phyloP scores from a whole-genome alignment of 768 basidiomycete species.

The Panaeolus cyanescens region DNA sequence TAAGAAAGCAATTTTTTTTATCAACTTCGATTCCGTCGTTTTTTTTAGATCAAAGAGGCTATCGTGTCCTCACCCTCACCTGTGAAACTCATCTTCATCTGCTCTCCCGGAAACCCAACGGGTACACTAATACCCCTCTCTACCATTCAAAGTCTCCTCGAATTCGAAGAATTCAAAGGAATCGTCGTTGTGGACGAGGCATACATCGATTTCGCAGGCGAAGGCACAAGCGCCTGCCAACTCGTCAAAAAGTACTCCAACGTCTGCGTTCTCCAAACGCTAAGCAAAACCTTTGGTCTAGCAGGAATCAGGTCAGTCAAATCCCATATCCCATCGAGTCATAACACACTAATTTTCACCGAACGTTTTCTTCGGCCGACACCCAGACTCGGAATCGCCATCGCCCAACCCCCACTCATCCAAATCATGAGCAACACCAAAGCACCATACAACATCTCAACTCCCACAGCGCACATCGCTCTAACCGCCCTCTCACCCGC shows the following conservation, averaged over 20 bases:
- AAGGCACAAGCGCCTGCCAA: slow-evolving; percentile 57
- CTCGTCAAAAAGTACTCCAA: slow-evolving; percentile 85
- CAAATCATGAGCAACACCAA: slow-evolving; percentile 94
- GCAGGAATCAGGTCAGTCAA: slow-evolving; percentile 89
- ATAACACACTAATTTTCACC: not conserved
- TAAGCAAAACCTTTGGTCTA: slow-evolving; percentile 95
- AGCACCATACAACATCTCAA: slow-evolving; percentile 96
- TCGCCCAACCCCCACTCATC: slow-evolving; percentile 88
- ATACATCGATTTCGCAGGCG: slow-evolving; percentile 89
- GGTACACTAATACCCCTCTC: slow-evolving; percentile 81
- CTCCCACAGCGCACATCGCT: slow-evolving; percentile 85
- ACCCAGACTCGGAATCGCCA: slow-evolving; percentile 80
- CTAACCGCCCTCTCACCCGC: slow-evolving; percentile 70
- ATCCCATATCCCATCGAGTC: not conserved
- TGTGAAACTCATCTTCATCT: slow-evolving; percentile 92
- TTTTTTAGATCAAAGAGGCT: slow-evolving; percentile 65
- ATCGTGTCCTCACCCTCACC: slow-evolving; percentile 63
- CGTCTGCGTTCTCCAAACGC: slow-evolving; percentile 92
- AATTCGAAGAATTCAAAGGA: slow-evolving; percentile 84
- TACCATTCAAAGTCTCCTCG: slow-evolving; percentile 68
- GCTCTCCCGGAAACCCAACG: slow-evolving; percentile 97
- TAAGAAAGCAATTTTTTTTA: not conserved
- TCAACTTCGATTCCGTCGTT: not conserved
- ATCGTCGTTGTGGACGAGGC: slow-evolving; percentile 96
- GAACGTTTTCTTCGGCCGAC: not conserved